Percentiles rank a stretch among this genome's conserved stretches.
phyloP scores from a whole-genome alignment of 225 moss, liverwort and hornwort species.

The Bryum argenteum region DNA sequence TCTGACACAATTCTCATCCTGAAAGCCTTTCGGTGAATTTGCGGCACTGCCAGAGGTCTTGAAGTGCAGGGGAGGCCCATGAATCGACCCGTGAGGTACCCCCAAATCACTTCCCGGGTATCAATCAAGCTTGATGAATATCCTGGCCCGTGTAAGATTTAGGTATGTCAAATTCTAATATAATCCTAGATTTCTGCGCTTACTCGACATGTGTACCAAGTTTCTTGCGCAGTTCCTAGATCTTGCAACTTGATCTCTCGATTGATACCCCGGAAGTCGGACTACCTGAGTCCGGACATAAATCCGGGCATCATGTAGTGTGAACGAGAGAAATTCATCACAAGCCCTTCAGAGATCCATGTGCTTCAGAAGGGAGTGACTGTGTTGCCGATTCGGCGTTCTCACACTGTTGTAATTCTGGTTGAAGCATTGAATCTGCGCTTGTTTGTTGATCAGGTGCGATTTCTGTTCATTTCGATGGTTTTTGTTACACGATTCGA shows the following conservation, averaged over 20 bases:
- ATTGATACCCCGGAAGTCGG: too few species aligned
- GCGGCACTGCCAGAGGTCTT: background rate
- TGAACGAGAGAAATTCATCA: background rate
- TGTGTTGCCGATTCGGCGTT: background rate
- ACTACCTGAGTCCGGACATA: background rate
- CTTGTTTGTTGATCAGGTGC: background rate
- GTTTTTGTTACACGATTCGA: background rate
- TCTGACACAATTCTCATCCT: background rate
- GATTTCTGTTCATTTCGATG: background rate
- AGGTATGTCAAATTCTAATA: too few species aligned
- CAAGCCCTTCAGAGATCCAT: constrained; percentile 9
- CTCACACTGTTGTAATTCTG: background rate
- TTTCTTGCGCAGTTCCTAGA: too few species aligned
- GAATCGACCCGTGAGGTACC: too few species aligned
- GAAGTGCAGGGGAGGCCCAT: background rate
- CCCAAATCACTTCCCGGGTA: too few species aligned
- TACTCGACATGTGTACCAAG: too few species aligned
- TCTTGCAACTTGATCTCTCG: too few species aligned
- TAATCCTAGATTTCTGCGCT: too few species aligned
- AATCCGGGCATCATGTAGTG: background rate
- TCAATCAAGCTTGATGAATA: too few species aligned
- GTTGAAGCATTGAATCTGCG: background rate
- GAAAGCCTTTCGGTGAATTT: background rate
- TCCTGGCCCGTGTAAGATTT: too few species aligned
- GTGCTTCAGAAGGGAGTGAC: background rate